Evolutionary conservation across 371 early-diverging fungal genomes (phyloP).

Genomic region (Rhizopus delemar): DNA sequence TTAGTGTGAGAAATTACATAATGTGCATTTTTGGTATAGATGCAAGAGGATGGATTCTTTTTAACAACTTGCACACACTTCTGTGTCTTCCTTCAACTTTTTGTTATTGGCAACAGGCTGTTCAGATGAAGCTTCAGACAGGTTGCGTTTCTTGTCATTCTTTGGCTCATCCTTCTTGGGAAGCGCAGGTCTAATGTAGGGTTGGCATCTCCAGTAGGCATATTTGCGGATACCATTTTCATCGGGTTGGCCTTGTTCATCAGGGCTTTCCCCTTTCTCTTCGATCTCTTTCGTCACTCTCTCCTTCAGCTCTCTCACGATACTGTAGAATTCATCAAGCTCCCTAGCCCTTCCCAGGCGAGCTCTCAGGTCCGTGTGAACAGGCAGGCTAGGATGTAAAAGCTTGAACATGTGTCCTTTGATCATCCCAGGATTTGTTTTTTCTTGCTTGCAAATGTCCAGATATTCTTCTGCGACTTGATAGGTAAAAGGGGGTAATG

Average conservation of each 20-base stretch:
- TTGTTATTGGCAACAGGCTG: slow-evolving; percentile 9
- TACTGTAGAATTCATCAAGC: slow-evolving; percentile 61
- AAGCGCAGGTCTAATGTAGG: slow-evolving; percentile 68
- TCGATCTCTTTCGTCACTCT: slow-evolving; percentile 55
- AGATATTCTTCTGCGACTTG: slow-evolving; percentile 87
- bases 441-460: slow-evolving; percentile 64
- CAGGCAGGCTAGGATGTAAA: slow-evolving; percentile 76
- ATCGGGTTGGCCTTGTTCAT: slow-evolving; percentile 44
- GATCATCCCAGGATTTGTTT: slow-evolving; percentile 64
- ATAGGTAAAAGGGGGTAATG: slow-evolving; percentile 64
- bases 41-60: background rate
- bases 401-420: slow-evolving; percentile 94
- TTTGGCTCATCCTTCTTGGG: slow-evolving; percentile 21
- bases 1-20: background rate
- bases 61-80: background rate
- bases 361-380: slow-evolving; percentile 80
- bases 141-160: slow-evolving; percentile 12
- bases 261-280: slow-evolving; percentile 31
- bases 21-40: background rate
- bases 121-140: slow-evolving; percentile 13
- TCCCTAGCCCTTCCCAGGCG: slow-evolving; percentile 64
- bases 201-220: slow-evolving; percentile 73
- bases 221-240: slow-evolving; percentile 67
- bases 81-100: slow-evolving; percentile 20
- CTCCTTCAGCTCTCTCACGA: slow-evolving; percentile 63